Evolutionary conservation across 2,329 filamentous ascomycete genomes (phyloP), one percentile per base, ranked within the genome.

Genomic region (Paraphoma chrysanthemicola): DNA sequence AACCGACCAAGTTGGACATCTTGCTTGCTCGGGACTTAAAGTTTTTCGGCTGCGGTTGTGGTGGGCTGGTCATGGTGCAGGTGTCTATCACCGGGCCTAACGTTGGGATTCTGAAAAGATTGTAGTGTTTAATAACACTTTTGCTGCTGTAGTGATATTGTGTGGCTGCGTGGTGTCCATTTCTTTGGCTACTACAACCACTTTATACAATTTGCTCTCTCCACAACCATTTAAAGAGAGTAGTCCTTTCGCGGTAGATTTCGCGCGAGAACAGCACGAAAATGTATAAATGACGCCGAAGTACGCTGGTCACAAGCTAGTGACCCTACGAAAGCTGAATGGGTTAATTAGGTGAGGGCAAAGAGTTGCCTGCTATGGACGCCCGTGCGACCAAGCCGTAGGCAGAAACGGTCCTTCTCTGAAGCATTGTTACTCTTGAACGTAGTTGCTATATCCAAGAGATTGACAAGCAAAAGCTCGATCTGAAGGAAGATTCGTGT

Each of bases 1-100:
- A 88, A 47, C 86, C 86, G 28, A 87, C 55, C 2, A 79, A 73
- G 43, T 74, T 78, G 45, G 68, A 64, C 18, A 71, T 50, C 9
- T 52, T 60, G 9, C 60, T 53, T 3, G 60, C 57, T 36, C 56
- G 53, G 38, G 54, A 47, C 14, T 60, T 60, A 46, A 59, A 57
- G 29, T 56, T 41, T 33, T 58, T 62, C 17, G 44, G 53, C 17
- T 57, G 51, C 8, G 54, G 54, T 4, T 48, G 48, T 14, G 53
- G 60, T 23, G 62, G 51, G 39, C 36, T 39, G 7, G 44, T 53
- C 67, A 69, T 71, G 30, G 9, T 57, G 29, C 41, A 30, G 9
- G 43, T 46, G 28, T 36, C 14, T 36, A 14, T 10, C 3, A 36
- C 14, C 7, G 33, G 14, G 14, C 10, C 9, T 36, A 6, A 36